Conservation (phyloP, 2,329 filamentous ascomycete species). For the Sarocladium kiliense region DNA sequence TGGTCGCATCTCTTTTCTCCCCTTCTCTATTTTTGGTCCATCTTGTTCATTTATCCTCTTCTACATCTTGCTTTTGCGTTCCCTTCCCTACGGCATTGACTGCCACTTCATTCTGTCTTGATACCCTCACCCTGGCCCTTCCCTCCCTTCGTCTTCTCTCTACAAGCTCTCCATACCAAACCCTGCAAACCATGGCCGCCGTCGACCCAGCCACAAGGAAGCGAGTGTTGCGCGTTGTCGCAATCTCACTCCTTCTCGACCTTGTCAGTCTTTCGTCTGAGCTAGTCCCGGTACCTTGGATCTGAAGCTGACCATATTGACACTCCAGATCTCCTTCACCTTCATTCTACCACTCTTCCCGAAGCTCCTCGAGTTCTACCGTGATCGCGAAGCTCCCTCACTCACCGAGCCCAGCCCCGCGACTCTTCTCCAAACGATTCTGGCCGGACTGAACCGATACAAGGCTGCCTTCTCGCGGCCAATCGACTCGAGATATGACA, state of each 20-base stretch:
- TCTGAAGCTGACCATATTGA: neutral
- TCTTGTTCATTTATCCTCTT: neutral
- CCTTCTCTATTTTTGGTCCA: neutral
- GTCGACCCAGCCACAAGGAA: conserved; percentile 60
- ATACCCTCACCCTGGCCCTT: conserved; percentile 1
- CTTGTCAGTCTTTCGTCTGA: conserved; percentile 53
- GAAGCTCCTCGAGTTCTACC: conserved; percentile 93
- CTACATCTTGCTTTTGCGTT: neutral
- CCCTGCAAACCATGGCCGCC: conserved; percentile 28
- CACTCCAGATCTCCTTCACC: conserved; percentile 82
- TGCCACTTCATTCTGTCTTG: conserved; percentile 8
- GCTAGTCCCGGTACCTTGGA: neutral
- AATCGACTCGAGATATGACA: conserved; percentile 95
- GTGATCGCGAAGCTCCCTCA: conserved; percentile 64
- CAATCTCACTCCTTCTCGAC: conserved; percentile 84
- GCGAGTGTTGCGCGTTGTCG: conserved; percentile 79
- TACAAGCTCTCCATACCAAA: too few relatives aligned
- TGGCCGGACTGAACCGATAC: conserved; percentile 85
- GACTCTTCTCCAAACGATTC: conserved; percentile 72
- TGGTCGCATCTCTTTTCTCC: conserved; percentile 1
- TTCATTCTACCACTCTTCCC: conserved; percentile 97
- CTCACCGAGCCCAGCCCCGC: conserved; percentile 36
- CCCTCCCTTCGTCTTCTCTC: neutral
- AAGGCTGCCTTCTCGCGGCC: conserved; percentile 88
- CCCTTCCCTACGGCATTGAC: conserved; percentile 1